phyloP scores from a whole-genome alignment of 306 rosid genomes.

The Quercus variabilis region DNA sequence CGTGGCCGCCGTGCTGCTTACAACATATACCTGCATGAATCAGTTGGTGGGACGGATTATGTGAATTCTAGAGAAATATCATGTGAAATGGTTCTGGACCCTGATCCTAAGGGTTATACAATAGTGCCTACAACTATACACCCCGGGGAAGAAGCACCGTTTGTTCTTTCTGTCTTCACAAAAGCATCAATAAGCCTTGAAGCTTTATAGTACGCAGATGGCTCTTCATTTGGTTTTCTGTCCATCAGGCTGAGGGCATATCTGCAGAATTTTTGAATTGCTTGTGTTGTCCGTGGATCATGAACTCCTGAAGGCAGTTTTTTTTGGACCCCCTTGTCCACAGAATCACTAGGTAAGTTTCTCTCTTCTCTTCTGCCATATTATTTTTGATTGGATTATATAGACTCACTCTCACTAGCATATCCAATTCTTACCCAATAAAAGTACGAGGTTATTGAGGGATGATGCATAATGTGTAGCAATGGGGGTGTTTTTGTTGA shows the following conservation, averaged over 20 bases:
- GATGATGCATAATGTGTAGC: too few relatives aligned
- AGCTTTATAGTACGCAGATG: constrained; percentile 55
- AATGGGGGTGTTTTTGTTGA: background rate
- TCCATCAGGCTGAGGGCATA: constrained; percentile 21
- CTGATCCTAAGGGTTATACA: constrained; percentile 98
- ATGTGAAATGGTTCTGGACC: constrained; percentile 97
- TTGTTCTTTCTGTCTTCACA: constrained; percentile 96
- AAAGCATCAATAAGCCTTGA: constrained; percentile 91
- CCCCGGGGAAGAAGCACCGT: constrained; percentile 99
- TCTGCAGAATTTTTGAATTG: constrained; percentile 32
- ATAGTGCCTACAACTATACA: constrained; percentile 98
- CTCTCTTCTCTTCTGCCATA: background rate
- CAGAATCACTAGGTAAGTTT: constrained; percentile 38
- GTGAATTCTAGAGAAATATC: constrained; percentile 99
- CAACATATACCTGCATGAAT: constrained; percentile 94
- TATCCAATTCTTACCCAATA: background rate
- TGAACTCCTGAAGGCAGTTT: constrained; percentile 25
- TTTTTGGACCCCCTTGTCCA: constrained; percentile 22
- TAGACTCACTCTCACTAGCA: constrained; percentile 7
- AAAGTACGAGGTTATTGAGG: too few relatives aligned
- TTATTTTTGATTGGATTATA: background rate
- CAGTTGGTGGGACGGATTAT: constrained; percentile 97
- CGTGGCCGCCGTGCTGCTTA: constrained; percentile 94
- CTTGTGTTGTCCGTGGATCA: constrained; percentile 47
- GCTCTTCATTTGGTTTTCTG: constrained; percentile 25